Evolutionary conservation across 2,329 filamentous ascomycete species (phyloP).

Genomic region (Penicillium freii): DNA sequence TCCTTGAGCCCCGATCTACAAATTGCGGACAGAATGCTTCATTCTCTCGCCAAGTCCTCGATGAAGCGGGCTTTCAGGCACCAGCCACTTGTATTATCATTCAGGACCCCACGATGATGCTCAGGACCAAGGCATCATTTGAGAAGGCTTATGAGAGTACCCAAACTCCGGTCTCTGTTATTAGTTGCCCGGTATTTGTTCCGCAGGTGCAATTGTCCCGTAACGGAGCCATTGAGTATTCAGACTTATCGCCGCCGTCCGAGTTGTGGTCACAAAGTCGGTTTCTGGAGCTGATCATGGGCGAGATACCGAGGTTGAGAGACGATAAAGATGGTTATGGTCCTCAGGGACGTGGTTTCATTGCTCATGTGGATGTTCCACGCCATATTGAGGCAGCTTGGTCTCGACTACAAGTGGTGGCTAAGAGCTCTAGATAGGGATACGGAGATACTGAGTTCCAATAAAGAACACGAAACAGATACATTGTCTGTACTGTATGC

Average conservation of each 20-base stretch:
- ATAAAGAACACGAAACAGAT: background rate
- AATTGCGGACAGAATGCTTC: slow-evolving; percentile 49
- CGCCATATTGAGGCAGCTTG: slow-evolving; percentile 37
- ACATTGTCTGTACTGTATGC: background rate
- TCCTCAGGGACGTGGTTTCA: slow-evolving; percentile 45
- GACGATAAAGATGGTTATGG: slow-evolving; percentile 48
- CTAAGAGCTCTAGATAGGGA: slow-evolving; percentile 1
- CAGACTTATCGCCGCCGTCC: slow-evolving; percentile 3
- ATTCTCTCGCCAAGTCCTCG: slow-evolving; percentile 38
- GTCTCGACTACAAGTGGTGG: slow-evolving; percentile 15
- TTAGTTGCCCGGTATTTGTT: slow-evolving; percentile 23
- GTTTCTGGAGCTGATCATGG: slow-evolving; percentile 45
- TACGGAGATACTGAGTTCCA: background rate
- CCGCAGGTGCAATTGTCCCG: slow-evolving; percentile 13
- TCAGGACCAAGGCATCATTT: slow-evolving; percentile 45
- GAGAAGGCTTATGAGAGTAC: slow-evolving; percentile 36
- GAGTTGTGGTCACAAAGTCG: slow-evolving; percentile 41
- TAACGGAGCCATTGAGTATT: slow-evolving; percentile 8
- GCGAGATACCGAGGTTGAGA: slow-evolving; percentile 46
- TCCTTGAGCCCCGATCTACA: slow-evolving; percentile 47
- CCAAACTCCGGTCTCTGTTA: slow-evolving; percentile 21
- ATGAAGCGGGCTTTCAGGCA: slow-evolving; percentile 23
- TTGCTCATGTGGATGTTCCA: slow-evolving; percentile 46
- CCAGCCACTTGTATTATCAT: slow-evolving; percentile 37
- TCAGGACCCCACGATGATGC: slow-evolving; percentile 50